Conservation (phyloP, 192 early-diverging fungal genomes). For the Coemansia sp. region DNA sequence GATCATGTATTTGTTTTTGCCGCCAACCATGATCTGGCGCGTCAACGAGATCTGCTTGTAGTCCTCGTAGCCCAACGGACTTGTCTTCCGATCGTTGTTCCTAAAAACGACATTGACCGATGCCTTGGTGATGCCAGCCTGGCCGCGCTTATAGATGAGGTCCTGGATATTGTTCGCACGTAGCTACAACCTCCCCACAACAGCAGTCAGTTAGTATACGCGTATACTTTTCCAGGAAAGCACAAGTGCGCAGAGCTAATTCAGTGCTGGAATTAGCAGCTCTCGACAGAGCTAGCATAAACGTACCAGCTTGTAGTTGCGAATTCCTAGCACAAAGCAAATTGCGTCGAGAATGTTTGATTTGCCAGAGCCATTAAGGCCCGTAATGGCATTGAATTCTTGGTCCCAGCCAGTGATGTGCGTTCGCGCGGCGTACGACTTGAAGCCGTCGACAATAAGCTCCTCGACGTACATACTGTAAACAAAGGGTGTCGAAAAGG, state of each 20-base stretch:
- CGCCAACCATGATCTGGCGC: constrained; percentile 88
- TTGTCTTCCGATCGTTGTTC: constrained; percentile 79
- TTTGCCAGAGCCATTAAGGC: constrained; percentile 96
- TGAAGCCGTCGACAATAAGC: constrained; percentile 97
- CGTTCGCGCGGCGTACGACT: constrained; percentile 94
- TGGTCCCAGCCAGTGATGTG: constrained; percentile 98
- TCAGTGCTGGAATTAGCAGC: background rate
- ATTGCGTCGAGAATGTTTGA: constrained; percentile 98
- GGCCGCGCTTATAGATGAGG: constrained; percentile 98
- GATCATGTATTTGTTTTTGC: constrained; percentile 95
- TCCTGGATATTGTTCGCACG: constrained; percentile 92
- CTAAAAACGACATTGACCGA: constrained; percentile 97
- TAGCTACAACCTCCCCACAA: constrained; percentile 50
- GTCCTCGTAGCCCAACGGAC: constrained; percentile 86
- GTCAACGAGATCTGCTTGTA: constrained; percentile 88
- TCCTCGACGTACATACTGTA: constrained; percentile 85
- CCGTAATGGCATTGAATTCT: constrained; percentile 97
- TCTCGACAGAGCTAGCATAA: background rate
- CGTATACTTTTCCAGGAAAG: background rate
- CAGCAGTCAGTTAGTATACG: background rate
- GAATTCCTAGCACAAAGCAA: constrained; percentile 97
- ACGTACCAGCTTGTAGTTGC: constrained; percentile 82
- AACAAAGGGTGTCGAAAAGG: background rate
- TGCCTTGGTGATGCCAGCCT: constrained; percentile 96
- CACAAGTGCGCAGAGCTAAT: background rate